Percentiles rank a stretch among this genome's conserved stretches.
These are phyloP conservation scores for Jaapia argillacea DNA, from an alignment of 768 basidiomycete genomes.

Conservation along the genomic window DNA sequence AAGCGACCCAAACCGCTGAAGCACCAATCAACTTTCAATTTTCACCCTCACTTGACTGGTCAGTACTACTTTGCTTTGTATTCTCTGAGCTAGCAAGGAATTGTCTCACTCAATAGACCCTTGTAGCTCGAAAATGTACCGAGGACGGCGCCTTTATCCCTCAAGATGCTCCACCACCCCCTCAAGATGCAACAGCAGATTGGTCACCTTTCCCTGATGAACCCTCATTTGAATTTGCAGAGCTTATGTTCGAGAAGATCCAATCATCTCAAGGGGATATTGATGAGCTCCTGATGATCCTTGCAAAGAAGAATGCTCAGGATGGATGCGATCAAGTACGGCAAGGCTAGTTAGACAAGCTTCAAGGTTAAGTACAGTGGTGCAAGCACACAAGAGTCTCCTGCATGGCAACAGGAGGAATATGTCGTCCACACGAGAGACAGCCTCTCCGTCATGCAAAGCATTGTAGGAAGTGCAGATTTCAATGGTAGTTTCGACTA, in stretches of 20 bases:
- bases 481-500: conserved; percentile 1
- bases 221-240: not conserved
- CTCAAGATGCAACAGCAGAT: no score
- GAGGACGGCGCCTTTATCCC: no score
- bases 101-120: no score
- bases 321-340: not conserved
- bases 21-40: no score
- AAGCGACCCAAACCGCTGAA: no score
- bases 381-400: not conserved
- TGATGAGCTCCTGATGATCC: not conserved
- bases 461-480: not conserved
- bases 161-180: no score
- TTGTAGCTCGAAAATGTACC: no score
- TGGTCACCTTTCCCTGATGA: not conserved
- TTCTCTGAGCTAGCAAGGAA: no score
- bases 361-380: not conserved
- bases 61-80: no score
- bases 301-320: not conserved
- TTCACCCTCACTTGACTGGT: no score
- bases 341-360: not conserved
- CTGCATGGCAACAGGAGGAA: not conserved
- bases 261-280: not conserved
- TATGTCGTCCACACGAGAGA: not conserved
- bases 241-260: not conserved
- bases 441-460: not conserved